Evolutionary conservation across 441 rosid species (phyloP).

Genomic region (Populus hybrid): DNA sequence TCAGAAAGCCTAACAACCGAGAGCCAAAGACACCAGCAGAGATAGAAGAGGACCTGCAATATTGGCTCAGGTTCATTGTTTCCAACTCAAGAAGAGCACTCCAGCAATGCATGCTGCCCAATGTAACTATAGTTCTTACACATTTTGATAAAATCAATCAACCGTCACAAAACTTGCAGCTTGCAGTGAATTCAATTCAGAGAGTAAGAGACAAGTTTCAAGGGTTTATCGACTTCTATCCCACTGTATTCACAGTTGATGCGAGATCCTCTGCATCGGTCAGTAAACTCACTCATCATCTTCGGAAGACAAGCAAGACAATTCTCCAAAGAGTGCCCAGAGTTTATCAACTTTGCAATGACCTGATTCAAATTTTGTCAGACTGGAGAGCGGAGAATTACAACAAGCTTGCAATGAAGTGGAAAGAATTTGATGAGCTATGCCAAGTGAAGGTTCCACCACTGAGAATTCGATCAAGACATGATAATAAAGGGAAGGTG

Average conservation of each 20-base stretch:
- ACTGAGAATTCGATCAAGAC: constrained; percentile 70
- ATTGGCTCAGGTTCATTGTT: constrained; percentile 88
- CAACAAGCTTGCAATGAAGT: constrained; percentile 78
- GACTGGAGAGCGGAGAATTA: constrained; percentile 84
- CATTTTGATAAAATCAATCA: constrained; percentile 68
- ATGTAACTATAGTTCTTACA: constrained; percentile 77
- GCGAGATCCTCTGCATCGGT: constrained; percentile 87
- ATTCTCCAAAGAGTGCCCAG: constrained; percentile 78
- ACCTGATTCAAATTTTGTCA: constrained; percentile 62
- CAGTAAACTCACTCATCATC: constrained; percentile 68
- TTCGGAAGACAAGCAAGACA: constrained; percentile 67
- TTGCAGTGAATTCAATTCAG: constrained; percentile 51
- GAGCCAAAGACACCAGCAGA: constrained; percentile 78
- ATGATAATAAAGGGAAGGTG: constrained; percentile 55
- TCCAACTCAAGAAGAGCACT: constrained; percentile 77
- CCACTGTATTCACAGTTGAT: constrained; percentile 83
- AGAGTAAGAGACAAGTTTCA: constrained; percentile 70
- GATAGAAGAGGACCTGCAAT: constrained; percentile 82
- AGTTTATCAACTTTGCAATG: constrained; percentile 90
- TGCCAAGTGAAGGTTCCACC: constrained; percentile 83
- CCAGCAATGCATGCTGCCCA: constrained; percentile 83
- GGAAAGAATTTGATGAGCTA: constrained; percentile 85
- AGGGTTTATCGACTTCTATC: constrained; percentile 70
- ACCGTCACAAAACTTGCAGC: constrained; percentile 61
- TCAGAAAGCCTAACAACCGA: constrained; percentile 71